Conservation (phyloP, 202 grass and related monocot species). For the Hordeum pubiflorum region DNA sequence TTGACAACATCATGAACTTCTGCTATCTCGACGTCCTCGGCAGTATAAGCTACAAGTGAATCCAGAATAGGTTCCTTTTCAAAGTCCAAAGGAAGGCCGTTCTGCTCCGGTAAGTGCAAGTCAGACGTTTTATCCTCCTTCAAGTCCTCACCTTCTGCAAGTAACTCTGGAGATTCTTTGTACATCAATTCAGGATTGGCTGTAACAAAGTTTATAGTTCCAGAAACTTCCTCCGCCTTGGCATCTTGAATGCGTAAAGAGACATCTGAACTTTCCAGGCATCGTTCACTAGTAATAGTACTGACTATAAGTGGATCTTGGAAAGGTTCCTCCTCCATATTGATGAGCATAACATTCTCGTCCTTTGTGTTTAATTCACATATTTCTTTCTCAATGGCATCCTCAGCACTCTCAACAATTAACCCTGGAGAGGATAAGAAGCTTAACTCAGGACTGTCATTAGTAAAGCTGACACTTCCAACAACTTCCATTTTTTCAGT, state of each 20-base stretch:
- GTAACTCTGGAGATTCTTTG: not conserved
- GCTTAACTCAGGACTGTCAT: not conserved
- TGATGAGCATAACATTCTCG: not conserved
- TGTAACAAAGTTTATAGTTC: not conserved
- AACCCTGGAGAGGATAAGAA: conserved; percentile 1
- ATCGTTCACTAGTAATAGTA: not conserved
- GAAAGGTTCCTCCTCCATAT: not conserved
- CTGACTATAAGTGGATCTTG: not conserved
- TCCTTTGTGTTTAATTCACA: not conserved
- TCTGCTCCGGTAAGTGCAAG: not conserved
- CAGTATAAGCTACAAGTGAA: not conserved
- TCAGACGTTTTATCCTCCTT: not conserved
- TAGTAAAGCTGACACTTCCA: not conserved
- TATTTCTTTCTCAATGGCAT: not conserved
- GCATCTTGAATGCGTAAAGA: conserved; percentile 1
- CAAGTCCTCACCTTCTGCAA: not conserved
- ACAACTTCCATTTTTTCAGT: not conserved
- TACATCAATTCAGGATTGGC: not conserved
- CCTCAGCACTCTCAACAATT: not conserved
- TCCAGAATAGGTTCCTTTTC: not conserved
- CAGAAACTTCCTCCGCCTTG: not conserved
- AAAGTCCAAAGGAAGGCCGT: not conserved
- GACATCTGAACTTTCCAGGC: not conserved
- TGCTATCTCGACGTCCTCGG: not conserved
- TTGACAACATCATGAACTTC: not conserved